Conservation (phyloP, 495 filamentous ascomycete genomes). For the Glutinoglossum americanum region DNA sequence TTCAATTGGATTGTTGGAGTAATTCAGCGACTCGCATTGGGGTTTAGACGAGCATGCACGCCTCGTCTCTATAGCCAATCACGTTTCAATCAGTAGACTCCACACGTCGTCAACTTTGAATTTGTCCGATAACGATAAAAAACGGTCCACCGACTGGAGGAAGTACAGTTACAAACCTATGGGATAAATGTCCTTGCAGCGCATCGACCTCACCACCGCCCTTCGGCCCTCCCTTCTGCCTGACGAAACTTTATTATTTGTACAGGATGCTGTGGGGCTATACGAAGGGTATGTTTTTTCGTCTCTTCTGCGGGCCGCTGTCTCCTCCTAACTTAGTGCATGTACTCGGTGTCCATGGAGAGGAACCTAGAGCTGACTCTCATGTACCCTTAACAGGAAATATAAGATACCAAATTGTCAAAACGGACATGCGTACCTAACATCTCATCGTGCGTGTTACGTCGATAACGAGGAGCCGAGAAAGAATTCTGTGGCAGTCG, state of each 20-base stretch:
- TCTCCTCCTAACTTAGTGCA: too few species aligned
- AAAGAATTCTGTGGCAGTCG: slow-evolving; percentile 63
- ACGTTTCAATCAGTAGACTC: too few species aligned
- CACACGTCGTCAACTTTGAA: background rate
- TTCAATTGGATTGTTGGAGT: too few species aligned
- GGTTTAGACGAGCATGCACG: too few species aligned
- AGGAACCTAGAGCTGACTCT: background rate
- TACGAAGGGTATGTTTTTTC: slow-evolving; percentile 95
- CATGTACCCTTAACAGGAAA: slow-evolving; percentile 31
- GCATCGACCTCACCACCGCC: slow-evolving; percentile 83
- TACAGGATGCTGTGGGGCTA: slow-evolving; percentile 89
- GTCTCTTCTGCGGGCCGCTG: too few species aligned
- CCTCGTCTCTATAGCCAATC: too few species aligned
- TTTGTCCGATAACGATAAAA: background rate
- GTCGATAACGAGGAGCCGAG: slow-evolving; percentile 77
- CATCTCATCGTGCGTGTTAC: slow-evolving; percentile 86
- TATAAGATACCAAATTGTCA: slow-evolving; percentile 88
- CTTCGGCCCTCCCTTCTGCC: slow-evolving; percentile 75
- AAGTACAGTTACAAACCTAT: background rate
- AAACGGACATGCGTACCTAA: slow-evolving; percentile 88
- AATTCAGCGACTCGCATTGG: too few species aligned
- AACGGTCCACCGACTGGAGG: background rate
- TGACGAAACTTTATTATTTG: slow-evolving; percentile 80
- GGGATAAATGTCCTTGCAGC: slow-evolving; percentile 86
- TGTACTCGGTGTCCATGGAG: background rate